A percentile compares a stretch with the other conserved stretches of the same genome.
Conservation (phyloP, 2,329 filamentous ascomycete species). For the Dendryphion nanum region DNA sequence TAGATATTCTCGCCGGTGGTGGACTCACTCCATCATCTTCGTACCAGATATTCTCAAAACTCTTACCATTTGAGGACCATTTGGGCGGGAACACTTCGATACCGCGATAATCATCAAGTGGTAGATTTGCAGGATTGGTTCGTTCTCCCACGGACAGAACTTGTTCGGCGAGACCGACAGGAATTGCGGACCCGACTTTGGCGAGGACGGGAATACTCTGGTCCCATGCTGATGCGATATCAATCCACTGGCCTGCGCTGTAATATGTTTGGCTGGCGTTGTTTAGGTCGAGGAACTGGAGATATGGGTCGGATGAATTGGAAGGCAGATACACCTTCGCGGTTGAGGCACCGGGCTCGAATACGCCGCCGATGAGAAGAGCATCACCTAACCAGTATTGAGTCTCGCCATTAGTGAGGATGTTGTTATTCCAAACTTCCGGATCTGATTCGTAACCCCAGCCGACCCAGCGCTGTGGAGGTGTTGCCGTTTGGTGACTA, state of each 20-base stretch:
- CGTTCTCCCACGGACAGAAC: slow-evolving; percentile 53
- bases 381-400: slow-evolving; percentile 73
- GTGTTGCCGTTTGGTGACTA: slow-evolving; percentile 60
- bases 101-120: slow-evolving; percentile 55
- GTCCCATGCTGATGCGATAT: slow-evolving; percentile 52
- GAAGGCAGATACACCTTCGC: slow-evolving; percentile 63
- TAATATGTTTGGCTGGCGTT: slow-evolving; percentile 61
- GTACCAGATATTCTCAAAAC: slow-evolving; percentile 49
- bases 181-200: slow-evolving; percentile 54
- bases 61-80: slow-evolving; percentile 35
- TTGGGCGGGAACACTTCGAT: slow-evolving; percentile 58
- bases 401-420: slow-evolving; percentile 62
- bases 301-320: slow-evolving; percentile 39
- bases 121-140: slow-evolving; percentile 44
- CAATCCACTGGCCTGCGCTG: slow-evolving; percentile 54
- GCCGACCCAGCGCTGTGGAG: slow-evolving; percentile 70
- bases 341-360: slow-evolving; percentile 55
- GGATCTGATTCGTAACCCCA: slow-evolving; percentile 70
- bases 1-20: slow-evolving; percentile 27
- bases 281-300: slow-evolving; percentile 63
- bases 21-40: slow-evolving; percentile 59
- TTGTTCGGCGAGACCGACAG: slow-evolving; percentile 52
- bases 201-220: slow-evolving; percentile 57
- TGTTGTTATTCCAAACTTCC: slow-evolving; percentile 60
- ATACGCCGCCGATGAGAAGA: slow-evolving; percentile 66